These are phyloP conservation scores for Gigaspora rosea DNA, from an alignment of 192 early-diverging fungal species.

Conservation along the genomic window DNA sequence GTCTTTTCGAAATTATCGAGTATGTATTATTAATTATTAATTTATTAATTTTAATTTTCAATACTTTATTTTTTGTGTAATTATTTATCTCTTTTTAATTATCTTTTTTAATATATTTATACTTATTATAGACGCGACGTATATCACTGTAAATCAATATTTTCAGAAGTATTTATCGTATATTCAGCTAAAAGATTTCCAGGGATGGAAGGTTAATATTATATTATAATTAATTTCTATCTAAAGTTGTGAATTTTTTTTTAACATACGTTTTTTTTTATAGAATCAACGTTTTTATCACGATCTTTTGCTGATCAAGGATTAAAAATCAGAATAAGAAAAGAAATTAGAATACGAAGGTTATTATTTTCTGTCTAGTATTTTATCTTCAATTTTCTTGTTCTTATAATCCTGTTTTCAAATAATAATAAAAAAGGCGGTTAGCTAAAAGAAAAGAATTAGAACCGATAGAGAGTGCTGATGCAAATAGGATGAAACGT, in stretches of 20 bases:
- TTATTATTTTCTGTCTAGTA: conserved; percentile 17
- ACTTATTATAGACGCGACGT: conserved; percentile 61
- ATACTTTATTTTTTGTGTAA: no score
- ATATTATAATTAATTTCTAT: background rate
- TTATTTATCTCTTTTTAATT: conserved; percentile 2
- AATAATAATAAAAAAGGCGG: background rate
- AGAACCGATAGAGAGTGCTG: background rate
- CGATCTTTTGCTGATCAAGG: conserved; percentile 96
- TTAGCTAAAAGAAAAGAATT: background rate
- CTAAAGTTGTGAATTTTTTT: background rate
- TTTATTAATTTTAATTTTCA: conserved; percentile 4
- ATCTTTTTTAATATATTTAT: no score
- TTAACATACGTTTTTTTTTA: background rate
- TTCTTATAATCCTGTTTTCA: background rate
- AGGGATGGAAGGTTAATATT: conserved; percentile 77
- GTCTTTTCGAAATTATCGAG: conserved; percentile 90
- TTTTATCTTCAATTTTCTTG: no score
- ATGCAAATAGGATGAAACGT: conserved; percentile 2
- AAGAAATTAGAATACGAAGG: conserved; percentile 68
- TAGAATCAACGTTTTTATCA: conserved; percentile 85
- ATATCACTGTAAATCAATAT: conserved; percentile 86
- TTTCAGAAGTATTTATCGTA: conserved; percentile 82
- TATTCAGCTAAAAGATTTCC: conserved; percentile 96
- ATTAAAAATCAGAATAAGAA: conserved; percentile 90
- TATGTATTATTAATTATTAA: conserved; percentile 38